phyloP scores from a whole-genome alignment of 768 basidiomycete species.

The Lactifluus echinatus region DNA sequence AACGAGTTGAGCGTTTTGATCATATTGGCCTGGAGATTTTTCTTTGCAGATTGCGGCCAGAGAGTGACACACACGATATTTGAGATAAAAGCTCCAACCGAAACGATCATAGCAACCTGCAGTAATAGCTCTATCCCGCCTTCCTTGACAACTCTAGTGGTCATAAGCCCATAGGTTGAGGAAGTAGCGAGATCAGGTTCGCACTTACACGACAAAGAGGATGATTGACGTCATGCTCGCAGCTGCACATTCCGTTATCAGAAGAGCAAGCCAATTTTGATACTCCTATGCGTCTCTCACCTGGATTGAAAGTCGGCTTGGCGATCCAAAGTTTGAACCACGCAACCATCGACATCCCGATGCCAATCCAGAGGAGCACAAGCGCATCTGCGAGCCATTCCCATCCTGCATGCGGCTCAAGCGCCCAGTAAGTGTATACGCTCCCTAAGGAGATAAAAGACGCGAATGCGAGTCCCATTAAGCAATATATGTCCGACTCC shows the following conservation, averaged over 20 bases:
- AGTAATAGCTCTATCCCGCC: conserved; percentile 71
- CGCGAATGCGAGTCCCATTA: conserved; percentile 61
- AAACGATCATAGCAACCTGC: conserved; percentile 67
- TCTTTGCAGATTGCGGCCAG: conserved; percentile 81
- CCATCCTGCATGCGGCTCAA: conserved; percentile 62
- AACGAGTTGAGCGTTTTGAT: conserved; percentile 81
- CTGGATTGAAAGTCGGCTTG: conserved; percentile 86
- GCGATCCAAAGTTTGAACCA: conserved; percentile 92
- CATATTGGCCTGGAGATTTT: conserved; percentile 78
- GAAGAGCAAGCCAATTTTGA: not conserved
- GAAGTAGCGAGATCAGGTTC: not conserved
- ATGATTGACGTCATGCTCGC: conserved; percentile 82
- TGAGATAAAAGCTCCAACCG: conserved; percentile 66
- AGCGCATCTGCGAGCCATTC: conserved; percentile 67
- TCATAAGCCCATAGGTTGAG: not conserved
- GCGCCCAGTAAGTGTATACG: conserved; percentile 72
- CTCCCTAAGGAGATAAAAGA: conserved; percentile 65
- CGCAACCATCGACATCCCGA: conserved; percentile 72
- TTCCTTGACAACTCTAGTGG: conserved; percentile 70
- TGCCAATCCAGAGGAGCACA: conserved; percentile 74
- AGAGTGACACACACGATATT: conserved; percentile 78
- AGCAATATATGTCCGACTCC: conserved; percentile 78
- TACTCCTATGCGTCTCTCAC: conserved; percentile 30
- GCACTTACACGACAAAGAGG: conserved; percentile 70
- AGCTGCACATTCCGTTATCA: conserved; percentile 33